Evolutionary conservation across 768 basidiomycete species (phyloP).

Genomic region (Imleria badia): DNA sequence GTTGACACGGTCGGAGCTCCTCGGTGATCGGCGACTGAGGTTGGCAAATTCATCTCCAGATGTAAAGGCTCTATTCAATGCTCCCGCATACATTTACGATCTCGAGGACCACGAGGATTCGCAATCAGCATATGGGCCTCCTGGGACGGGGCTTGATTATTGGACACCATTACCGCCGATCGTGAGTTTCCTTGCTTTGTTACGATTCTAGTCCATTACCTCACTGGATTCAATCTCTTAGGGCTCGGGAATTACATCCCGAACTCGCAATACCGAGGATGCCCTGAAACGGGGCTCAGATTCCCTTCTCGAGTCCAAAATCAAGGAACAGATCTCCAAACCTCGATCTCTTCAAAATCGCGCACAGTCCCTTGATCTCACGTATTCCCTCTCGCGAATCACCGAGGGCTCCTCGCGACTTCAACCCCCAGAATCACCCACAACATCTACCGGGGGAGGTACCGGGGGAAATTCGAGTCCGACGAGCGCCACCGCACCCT

Average conservation of each 20-base stretch:
- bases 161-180: constrained; percentile 79
- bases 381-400: constrained; percentile 79
- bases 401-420: constrained; percentile 63
- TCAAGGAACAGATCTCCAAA: constrained; percentile 73
- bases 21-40: constrained; percentile 72
- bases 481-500: constrained; percentile 73
- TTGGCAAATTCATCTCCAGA: constrained; percentile 90
- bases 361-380: constrained; percentile 87
- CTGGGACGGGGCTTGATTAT: constrained; percentile 59
- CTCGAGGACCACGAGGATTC: constrained; percentile 70
- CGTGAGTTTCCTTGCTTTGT: constrained; percentile 43
- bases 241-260: constrained; percentile 69
- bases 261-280: constrained; percentile 71
- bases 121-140: constrained; percentile 54
- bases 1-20: constrained; percentile 64
- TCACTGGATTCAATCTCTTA: constrained; percentile 30
- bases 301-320: constrained; percentile 78
- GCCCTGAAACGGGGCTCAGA: constrained; percentile 81
- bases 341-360: constrained; percentile 83
- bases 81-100: constrained; percentile 79
- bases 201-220: constrained; percentile 12
- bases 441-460: constrained; percentile 69
- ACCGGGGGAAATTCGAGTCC: constrained; percentile 78
- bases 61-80: constrained; percentile 93
- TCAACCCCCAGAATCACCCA: constrained; percentile 76